Conservation (phyloP, 1,284 basidiomycete genomes). For the Ustilago esculenta region DNA sequence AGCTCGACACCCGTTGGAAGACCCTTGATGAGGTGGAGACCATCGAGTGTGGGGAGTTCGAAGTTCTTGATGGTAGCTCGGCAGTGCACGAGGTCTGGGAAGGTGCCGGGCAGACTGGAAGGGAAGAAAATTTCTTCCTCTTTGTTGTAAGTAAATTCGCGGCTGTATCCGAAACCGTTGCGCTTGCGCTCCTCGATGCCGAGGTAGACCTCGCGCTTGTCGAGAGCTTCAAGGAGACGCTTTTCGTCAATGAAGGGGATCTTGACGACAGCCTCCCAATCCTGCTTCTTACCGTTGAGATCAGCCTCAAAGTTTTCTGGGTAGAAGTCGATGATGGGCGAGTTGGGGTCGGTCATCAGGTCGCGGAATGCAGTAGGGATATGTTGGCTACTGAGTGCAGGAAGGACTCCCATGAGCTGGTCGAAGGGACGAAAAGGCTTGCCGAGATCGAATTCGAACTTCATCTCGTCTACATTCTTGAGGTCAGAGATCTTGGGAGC, state of each 20-base stretch:
- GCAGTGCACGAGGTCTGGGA: constrained; percentile 87
- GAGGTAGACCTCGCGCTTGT: constrained; percentile 79
- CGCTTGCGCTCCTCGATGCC: constrained; percentile 80
- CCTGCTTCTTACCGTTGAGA: constrained; percentile 96
- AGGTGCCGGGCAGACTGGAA: constrained; percentile 91
- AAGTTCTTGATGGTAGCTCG: constrained; percentile 82
- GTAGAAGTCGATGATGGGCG: constrained; percentile 94
- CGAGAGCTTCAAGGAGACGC: constrained; percentile 76
- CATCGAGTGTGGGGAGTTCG: constrained; percentile 80
- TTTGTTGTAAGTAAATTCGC: constrained; percentile 78
- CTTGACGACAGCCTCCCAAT: constrained; percentile 99
- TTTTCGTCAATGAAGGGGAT: constrained; percentile 96
- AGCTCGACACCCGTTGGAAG: constrained; percentile 88
- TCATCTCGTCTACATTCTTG: constrained; percentile 78
- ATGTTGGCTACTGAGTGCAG: constrained; percentile 85
- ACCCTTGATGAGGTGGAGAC: constrained; percentile 84
- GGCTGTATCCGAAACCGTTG: constrained; percentile 82
- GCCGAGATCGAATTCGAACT: constrained; percentile 86
- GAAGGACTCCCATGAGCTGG: constrained; percentile 97
- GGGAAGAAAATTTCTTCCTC: constrained; percentile 75
- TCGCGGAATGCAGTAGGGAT: constrained; percentile 90
- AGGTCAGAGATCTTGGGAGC: constrained; percentile 80
- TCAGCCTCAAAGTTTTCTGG: constrained; percentile 89
- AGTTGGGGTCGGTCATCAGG: constrained; percentile 85
- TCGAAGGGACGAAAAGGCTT: constrained; percentile 92